These are phyloP conservation scores for Ganoderma multipileum DNA, from an alignment of 1,284 basidiomycete species.

Conservation along the genomic window DNA sequence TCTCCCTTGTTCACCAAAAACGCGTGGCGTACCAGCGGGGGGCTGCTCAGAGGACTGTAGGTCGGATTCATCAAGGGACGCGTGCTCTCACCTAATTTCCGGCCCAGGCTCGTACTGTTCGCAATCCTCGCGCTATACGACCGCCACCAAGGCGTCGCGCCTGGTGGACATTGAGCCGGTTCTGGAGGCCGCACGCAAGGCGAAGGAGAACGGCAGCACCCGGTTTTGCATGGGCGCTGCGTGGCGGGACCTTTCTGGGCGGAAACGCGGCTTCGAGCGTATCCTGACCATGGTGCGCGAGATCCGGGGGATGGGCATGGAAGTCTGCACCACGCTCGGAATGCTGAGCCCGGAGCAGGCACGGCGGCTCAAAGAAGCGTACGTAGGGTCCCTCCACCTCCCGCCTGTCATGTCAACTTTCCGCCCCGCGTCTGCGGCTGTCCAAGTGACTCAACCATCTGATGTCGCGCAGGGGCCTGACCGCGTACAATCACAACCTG, in stretches of 20 bases:
- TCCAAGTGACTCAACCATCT: constrained; percentile 9
- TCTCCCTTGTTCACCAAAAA: background rate
- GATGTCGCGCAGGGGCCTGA: constrained; percentile 71
- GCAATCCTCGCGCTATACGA: constrained; percentile 92
- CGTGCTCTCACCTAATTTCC: constrained; percentile 13
- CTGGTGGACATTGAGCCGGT: constrained; percentile 94
- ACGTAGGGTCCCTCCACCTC: constrained; percentile 52
- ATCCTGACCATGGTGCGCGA: constrained; percentile 94
- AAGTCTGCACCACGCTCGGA: constrained; percentile 97
- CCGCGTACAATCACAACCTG: constrained; percentile 98
- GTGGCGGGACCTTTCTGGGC: constrained; percentile 95
- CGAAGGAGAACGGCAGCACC: constrained; percentile 96
- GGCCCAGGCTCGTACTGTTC: constrained; percentile 92
- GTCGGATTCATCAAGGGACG: constrained; percentile 35
- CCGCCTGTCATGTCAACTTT: constrained; percentile 1
- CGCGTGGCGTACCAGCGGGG: constrained; percentile 62
- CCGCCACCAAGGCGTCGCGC: constrained; percentile 87
- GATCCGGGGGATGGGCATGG: constrained; percentile 91
- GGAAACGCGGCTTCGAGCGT: constrained; percentile 93
- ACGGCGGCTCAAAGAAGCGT: constrained; percentile 92
- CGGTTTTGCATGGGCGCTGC: constrained; percentile 99
- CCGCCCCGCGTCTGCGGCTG: background rate
- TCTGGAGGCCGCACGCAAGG: constrained; percentile 87
- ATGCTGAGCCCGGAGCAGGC: constrained; percentile 97
- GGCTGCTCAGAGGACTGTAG: constrained; percentile 96